phyloP scores from a whole-genome alignment of 164 flowering plant genomes.

The Dillenia turbinata region DNA sequence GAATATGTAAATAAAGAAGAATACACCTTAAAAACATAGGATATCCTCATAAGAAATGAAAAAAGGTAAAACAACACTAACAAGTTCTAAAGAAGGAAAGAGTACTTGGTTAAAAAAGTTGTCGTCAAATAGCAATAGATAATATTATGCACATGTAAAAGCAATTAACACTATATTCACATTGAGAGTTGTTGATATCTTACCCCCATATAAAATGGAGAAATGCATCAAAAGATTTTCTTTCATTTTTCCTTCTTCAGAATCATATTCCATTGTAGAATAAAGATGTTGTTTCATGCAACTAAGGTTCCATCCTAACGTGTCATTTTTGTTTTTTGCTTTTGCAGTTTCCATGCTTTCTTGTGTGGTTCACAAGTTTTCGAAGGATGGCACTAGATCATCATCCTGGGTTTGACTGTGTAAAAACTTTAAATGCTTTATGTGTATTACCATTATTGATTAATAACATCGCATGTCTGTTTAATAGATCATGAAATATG shows the following conservation, averaged over 20 bases:
- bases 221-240: neutral
- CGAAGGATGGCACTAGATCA: conserved; percentile 81
- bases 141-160: no score
- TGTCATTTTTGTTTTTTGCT: neutral
- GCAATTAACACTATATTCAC: no score
- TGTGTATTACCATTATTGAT: neutral
- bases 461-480: neutral
- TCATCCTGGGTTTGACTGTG: conserved; percentile 88
- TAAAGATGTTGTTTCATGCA: conserved; percentile 4
- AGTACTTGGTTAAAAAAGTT: no score
- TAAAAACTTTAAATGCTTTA: conserved; percentile 29
- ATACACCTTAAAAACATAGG: no score
- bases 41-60: no score
- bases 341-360: conserved; percentile 76
- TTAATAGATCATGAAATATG: neutral
- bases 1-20: no score
- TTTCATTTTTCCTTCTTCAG: neutral
- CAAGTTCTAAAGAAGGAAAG: no score
- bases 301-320: neutral
- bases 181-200: no score
- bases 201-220: no score
- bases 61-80: no score
- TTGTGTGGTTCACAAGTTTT: conserved; percentile 61
- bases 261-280: no score
- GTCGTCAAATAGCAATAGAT: no score